phyloP scores from a whole-genome alignment of 176 grass and related monocot genomes.

The Aechmea fasciata region DNA sequence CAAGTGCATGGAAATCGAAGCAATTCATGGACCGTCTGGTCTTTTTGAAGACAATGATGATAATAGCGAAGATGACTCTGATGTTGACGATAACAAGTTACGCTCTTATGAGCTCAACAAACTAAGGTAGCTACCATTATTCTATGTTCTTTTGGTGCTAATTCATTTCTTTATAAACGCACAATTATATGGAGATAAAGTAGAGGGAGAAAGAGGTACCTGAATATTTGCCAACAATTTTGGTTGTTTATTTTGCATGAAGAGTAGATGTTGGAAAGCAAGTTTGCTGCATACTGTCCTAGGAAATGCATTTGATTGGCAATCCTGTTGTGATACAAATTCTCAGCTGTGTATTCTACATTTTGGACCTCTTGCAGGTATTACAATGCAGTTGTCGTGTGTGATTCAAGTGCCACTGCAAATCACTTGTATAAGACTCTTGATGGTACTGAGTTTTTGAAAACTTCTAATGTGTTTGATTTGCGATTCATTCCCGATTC shows the following conservation, averaged over 20 bases:
- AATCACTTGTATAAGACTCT: slow-evolving; percentile 79
- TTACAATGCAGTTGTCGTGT: slow-evolving; percentile 74
- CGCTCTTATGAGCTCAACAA: slow-evolving; percentile 82
- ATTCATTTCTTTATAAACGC: neutral
- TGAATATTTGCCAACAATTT: too few species aligned
- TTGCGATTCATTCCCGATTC: slow-evolving; percentile 69
- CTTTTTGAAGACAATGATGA: slow-evolving; percentile 30
- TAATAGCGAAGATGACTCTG: slow-evolving; percentile 28
- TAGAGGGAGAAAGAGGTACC: too few species aligned
- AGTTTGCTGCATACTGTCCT: too few species aligned
- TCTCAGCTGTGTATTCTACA: neutral
- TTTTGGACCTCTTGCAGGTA: slow-evolving; percentile 43
- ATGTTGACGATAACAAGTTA: slow-evolving; percentile 58
- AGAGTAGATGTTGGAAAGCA: too few species aligned
- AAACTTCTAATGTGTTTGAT: slow-evolving; percentile 77
- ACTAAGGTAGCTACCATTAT: slow-evolving; percentile 41
- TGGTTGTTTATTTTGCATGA: too few species aligned
- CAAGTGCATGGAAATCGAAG: slow-evolving; percentile 74
- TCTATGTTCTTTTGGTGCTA: slow-evolving; percentile 13
- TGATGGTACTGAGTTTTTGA: slow-evolving; percentile 71
- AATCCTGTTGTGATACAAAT: too few species aligned
- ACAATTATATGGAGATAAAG: too few species aligned
- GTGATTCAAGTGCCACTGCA: slow-evolving; percentile 76
- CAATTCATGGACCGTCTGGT: slow-evolving; percentile 45
- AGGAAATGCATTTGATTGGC: too few species aligned